Evolutionary conservation across 1,284 basidiomycete species (phyloP), one percentile per base, ranked within the genome.

Genomic region (Amylostereum areolatum): DNA sequence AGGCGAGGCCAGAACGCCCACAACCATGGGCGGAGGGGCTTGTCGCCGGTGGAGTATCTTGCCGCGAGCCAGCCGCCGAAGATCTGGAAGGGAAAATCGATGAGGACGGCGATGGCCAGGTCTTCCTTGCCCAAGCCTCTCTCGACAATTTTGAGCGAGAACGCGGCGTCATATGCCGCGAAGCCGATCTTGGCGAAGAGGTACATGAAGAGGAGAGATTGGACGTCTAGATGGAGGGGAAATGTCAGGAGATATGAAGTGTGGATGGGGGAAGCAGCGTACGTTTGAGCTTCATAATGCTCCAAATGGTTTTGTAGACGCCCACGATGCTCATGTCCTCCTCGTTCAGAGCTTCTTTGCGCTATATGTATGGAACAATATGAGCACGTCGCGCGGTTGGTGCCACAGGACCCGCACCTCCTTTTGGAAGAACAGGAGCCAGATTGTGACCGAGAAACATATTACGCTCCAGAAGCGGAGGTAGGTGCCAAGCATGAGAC

Each of bases 41-140:
- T 76, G 47, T 83, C 77, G 3, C 89, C 90, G 49, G 81, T 74
- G 2, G 90, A 88, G 93, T 94, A 98, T 58, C 85, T 84, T 2
- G 93, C 97, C 0, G 95, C 93, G n/a, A 97, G 74, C 84, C 92
- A 99, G 9, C 96, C 96, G 34, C 93, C 94, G 50, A 92, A 65
- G 51, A 99, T 92, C 71, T 99, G 96, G 69, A 97, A 97, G 1
- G 97, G 97, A 59, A 99, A 99, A 67, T 99, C 97, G 59, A 99
- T 90, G 45, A 99, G 80, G 31, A 97, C 95, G 2, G 93, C 89
- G 27, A 97, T 77, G 4, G 97, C 95, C 34, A 99, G 78, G 60
- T 99, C 97, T 70, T 99, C 97, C 46, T 94, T 89, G 49, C 85
- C 88, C 42, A 99, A 78, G 2, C 96, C 96, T 63, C 97, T 98